Evolutionary conservation across 2,329 filamentous ascomycete species (phyloP), one percentile per base, ranked within the genome.

Genomic region (Ophiostoma triangulosporum): DNA sequence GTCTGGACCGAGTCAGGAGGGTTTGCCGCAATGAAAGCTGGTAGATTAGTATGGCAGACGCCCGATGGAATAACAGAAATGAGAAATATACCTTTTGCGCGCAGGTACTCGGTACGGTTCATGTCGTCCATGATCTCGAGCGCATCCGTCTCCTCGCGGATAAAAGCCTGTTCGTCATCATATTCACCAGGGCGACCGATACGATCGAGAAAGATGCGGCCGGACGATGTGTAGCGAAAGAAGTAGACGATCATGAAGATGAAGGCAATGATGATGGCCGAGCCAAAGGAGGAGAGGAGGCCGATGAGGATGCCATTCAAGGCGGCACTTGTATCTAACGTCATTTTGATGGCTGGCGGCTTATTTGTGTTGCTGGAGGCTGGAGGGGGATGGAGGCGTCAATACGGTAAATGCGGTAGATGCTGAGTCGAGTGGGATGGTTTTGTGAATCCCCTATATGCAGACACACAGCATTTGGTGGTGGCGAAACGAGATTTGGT

Each of bases 51-150:
- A 51, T 26, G 38, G 48, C 8, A 40, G 27, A n/a, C 4, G 1
- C n/a, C n/a, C n/a, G 6, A 31, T 17, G 3, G 50, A 17, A 31
- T 8, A 15, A 49, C 26, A 36, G 45, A 27, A 15, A 29, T 14
- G 15, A 22, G 12, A 1, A 22, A 3, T 73, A 50, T 76, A 96
- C 93, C 90, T 78, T 97, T 97, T 53, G 93, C 91, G 70, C 93
- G 81, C 58, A 95, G 68, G 68, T 98, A 98, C 65, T 98, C 93
- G 36, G 84, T 83, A 66, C 88, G 76, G 64, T 90, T 81, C 69
- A 96, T 75, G 62, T 97, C 93, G 65, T 96, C 90, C 93, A 98
- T 98, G 55, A 80, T 78, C 73, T 95, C 91, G 66, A 98, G 71
- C 55, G 93, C 93, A 68, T 96, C 89, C 33, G 88, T 89, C 78